A percentile compares a stretch with the other conserved stretches of the same genome.
Conservation (phyloP, 495 filamentous ascomycete genomes). For the Aspergillus sclerotiicarbonarius region DNA sequence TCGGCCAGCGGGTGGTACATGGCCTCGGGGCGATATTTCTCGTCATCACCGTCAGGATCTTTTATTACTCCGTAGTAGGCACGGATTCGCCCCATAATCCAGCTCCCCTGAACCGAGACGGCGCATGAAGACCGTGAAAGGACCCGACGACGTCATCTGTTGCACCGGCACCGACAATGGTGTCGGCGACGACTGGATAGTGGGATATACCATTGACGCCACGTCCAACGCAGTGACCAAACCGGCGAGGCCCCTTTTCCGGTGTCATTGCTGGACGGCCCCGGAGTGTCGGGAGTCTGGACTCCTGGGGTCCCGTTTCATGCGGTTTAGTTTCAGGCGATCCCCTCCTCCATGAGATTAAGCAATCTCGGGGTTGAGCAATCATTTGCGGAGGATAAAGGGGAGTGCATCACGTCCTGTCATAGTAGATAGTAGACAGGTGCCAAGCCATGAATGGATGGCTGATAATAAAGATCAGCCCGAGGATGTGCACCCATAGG, state of each 20-base stretch:
- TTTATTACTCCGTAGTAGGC: not conserved
- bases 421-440: too few species aligned
- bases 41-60: not conserved
- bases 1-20: not conserved
- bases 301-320: conserved; percentile 3
- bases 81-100: not conserved
- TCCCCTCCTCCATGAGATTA: not conserved
- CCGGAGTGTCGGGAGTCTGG: conserved; percentile 1
- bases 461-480: not conserved
- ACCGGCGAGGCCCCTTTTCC: not conserved
- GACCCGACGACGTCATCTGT: conserved; percentile 1
- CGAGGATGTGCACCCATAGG: not conserved
- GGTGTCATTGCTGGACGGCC: not conserved
- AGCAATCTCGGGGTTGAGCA: conserved; percentile 3
- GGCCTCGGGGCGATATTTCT: not conserved
- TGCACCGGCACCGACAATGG: not conserved
- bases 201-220: not conserved
- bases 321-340: not conserved
- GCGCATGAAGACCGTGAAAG: not conserved
- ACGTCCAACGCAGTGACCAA: not conserved
- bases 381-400: not conserved
- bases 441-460: not conserved
- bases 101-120: not conserved
- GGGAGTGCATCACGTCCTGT: not conserved
- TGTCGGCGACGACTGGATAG: conserved; percentile 1